These are phyloP conservation scores for Dendrobium catenatum DNA, from an alignment of 106 monocot genomes.

Conservation along the genomic window DNA sequence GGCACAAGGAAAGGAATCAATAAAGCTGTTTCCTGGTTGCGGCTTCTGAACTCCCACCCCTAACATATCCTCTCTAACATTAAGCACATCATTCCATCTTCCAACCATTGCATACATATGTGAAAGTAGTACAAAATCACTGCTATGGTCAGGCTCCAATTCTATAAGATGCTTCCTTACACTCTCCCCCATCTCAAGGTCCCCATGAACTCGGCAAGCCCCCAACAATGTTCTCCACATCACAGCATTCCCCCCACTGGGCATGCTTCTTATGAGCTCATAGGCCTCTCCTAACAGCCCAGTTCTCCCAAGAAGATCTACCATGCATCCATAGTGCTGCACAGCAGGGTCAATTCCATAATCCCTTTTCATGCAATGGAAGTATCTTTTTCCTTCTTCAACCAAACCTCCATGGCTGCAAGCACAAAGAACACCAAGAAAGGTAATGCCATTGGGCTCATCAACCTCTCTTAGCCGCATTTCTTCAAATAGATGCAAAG, in stretches of 20 bases:
- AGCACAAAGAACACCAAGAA: conserved; percentile 45
- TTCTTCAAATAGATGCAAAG: conserved; percentile 30
- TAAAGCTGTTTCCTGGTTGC: conserved; percentile 18
- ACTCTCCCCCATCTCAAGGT: conserved; percentile 32
- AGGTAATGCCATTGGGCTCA: conserved; percentile 54
- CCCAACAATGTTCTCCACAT: conserved; percentile 61
- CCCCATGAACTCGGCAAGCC: conserved; percentile 42
- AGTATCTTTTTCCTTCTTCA: conserved; percentile 35
- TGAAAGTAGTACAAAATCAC: conserved; percentile 50
- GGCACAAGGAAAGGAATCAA: background rate
- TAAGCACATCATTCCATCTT: conserved; percentile 32
- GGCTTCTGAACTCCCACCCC: conserved; percentile 32
- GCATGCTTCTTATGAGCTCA: conserved; percentile 35
- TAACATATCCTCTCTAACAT: conserved; percentile 38
- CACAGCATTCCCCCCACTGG: conserved; percentile 43
- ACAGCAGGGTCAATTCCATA: conserved; percentile 28
- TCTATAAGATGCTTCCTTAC: conserved; percentile 28
- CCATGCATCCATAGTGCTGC: conserved; percentile 55
- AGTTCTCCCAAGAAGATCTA: conserved; percentile 52
- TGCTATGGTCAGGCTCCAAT: conserved; percentile 47
- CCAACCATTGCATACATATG: conserved; percentile 34
- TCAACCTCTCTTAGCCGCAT: conserved; percentile 17
- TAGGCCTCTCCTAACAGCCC: conserved; percentile 47
- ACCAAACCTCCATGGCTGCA: conserved; percentile 57
- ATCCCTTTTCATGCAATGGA: conserved; percentile 28